These are phyloP conservation scores for Neurospora crassa DNA, from an alignment of 2,329 filamentous ascomycete species.

Conservation along the genomic window DNA sequence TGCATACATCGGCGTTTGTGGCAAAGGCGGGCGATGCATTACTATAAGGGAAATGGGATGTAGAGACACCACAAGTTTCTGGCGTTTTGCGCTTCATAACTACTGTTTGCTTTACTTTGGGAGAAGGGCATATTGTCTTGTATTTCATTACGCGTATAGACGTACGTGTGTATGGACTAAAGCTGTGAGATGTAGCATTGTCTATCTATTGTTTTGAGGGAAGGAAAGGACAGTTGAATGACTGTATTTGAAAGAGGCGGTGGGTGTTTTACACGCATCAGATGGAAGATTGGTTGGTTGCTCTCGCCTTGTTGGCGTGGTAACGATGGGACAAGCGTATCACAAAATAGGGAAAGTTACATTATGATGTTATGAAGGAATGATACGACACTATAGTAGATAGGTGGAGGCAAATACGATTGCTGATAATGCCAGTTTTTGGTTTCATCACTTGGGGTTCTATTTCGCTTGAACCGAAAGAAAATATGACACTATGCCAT, in stretches of 20 bases:
- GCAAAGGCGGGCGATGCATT: neutral
- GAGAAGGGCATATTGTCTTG: neutral
- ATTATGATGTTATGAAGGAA: neutral
- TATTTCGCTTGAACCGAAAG: neutral
- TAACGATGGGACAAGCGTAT: neutral
- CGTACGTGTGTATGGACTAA: neutral
- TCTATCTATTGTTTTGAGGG: neutral
- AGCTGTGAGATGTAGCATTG: neutral
- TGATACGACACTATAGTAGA: neutral
- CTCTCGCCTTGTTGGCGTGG: neutral
- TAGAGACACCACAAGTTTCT: neutral
- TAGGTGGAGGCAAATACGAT: neutral
- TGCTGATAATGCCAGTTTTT: neutral
- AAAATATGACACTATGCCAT: neutral
- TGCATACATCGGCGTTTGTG: neutral
- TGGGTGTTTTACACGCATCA: neutral
- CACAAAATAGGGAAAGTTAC: neutral
- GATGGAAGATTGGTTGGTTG: neutral
- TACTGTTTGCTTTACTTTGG: neutral
- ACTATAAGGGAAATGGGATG: neutral
- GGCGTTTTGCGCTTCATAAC: neutral
- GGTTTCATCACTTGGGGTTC: neutral
- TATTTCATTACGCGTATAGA: neutral
- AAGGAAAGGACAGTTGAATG: neutral
- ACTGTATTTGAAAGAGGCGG: neutral